Evolutionary conservation across 192 early-diverging fungal genomes (phyloP).

Genomic region (Coemansia pectinata): DNA sequence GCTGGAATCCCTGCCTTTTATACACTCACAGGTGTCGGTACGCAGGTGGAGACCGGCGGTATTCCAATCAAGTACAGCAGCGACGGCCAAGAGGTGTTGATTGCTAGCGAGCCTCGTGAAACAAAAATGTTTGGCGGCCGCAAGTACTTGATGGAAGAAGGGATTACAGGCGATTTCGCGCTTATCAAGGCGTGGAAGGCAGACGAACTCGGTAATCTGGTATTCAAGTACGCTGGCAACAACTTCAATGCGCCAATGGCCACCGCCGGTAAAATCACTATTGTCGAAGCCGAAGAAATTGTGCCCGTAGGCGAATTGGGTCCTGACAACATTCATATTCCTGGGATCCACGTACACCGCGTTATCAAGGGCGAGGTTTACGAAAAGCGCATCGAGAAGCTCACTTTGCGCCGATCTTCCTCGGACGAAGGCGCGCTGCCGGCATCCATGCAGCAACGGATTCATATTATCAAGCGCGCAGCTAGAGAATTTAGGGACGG

Average conservation of each 20-base stretch:
- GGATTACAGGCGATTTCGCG: conserved; percentile 72
- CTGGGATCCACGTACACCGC: conserved; percentile 72
- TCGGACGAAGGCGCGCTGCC: conserved; percentile 32
- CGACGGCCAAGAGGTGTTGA: conserved; percentile 45
- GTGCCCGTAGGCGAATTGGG: conserved; percentile 67
- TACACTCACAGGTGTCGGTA: conserved; percentile 71
- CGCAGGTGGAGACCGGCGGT: conserved; percentile 67
- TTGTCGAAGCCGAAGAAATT: conserved; percentile 80
- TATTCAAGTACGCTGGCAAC: conserved; percentile 69
- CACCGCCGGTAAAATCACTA: conserved; percentile 69
- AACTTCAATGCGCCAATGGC: conserved; percentile 83
- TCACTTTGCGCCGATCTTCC: conserved; percentile 57
- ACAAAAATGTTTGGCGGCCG: conserved; percentile 64
- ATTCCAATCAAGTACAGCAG: conserved; percentile 71
- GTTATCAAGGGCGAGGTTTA: conserved; percentile 69
- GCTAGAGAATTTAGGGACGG: conserved; percentile 78
- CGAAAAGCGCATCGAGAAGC: conserved; percentile 73
- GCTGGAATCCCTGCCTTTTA: conserved; percentile 77
- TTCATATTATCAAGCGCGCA: conserved; percentile 72
- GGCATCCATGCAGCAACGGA: conserved; percentile 54
- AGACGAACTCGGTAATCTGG: conserved; percentile 72
- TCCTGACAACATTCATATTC: conserved; percentile 73
- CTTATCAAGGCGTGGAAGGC: conserved; percentile 87
- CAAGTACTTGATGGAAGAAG: conserved; percentile 77
- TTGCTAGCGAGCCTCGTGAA: conserved; percentile 66